phyloP scores from a whole-genome alignment of 2,329 filamentous ascomycete genomes.

The Hypoxylon sp. region DNA sequence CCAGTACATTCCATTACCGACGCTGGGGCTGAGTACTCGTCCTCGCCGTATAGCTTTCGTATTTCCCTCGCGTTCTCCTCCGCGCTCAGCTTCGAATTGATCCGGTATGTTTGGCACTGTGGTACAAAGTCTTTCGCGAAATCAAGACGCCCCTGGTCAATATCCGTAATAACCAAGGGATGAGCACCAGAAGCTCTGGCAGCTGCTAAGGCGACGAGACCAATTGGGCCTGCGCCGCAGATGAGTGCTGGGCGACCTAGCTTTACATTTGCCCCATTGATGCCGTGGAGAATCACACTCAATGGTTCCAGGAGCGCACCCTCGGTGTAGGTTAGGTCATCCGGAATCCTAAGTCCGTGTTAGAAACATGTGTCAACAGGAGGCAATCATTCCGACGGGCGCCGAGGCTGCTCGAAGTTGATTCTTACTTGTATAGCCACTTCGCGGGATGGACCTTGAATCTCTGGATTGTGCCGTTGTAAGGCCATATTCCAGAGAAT shows the following conservation, averaged over 20 bases:
- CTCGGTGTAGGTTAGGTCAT: slow-evolving; percentile 69
- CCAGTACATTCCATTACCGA: slow-evolving; percentile 77
- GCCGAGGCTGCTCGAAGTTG: not conserved
- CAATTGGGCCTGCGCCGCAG: slow-evolving; percentile 76
- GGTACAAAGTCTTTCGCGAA: slow-evolving; percentile 73
- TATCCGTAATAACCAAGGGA: slow-evolving; percentile 75
- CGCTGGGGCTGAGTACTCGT: slow-evolving; percentile 70
- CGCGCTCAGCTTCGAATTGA: slow-evolving; percentile 62
- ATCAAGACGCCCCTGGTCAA: slow-evolving; percentile 68
- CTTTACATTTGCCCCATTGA: slow-evolving; percentile 66
- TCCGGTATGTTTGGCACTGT: slow-evolving; percentile 66
- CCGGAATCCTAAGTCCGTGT: slow-evolving; percentile 60
- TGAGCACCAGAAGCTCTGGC: slow-evolving; percentile 74
- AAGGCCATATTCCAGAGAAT: slow-evolving; percentile 74
- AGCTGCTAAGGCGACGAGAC: slow-evolving; percentile 70
- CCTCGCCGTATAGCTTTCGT: slow-evolving; percentile 64
- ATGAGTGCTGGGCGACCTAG: slow-evolving; percentile 70
- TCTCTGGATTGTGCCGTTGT: slow-evolving; percentile 72
- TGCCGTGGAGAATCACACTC: slow-evolving; percentile 74
- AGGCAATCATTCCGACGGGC: not conserved
- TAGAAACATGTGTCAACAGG: slow-evolving; percentile 13
- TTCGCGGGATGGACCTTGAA: slow-evolving; percentile 74
- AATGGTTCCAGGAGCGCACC: slow-evolving; percentile 76
- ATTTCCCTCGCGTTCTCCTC: slow-evolving; percentile 68
- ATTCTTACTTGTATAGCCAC: slow-evolving; percentile 67